Evolutionary conservation across 768 basidiomycete genomes (phyloP), one percentile per base, ranked within the genome.

Genomic region (Boletus barrowsii): DNA sequence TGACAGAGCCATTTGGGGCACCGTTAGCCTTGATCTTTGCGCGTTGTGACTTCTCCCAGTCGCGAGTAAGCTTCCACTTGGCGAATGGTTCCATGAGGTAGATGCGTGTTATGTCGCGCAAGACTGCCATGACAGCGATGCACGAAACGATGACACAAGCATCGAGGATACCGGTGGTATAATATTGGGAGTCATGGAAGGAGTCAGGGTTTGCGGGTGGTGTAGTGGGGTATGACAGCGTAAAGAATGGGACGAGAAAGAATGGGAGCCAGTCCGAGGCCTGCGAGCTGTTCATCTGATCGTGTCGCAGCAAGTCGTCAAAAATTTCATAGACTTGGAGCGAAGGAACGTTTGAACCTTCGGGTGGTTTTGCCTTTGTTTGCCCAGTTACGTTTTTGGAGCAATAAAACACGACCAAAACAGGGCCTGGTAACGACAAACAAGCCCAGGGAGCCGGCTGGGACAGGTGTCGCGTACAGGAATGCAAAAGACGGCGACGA

Each of bases 111-210:
- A 82, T 72, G 74, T 96, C 95, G 57, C 97, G 84, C 26, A 93
- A 70, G 49, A 93, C 62, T n/a, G 92, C 92, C 83, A 97, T 93
- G 60, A 87, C 74, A 14, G 87, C 81, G 53, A 97, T 90, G 71
- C 83, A 88, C n/a, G 86, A 81, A 51, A 93, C 71, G 53, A 94
- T 78, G 63, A 96, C 67, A 65, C 84, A 93, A n/a, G 80, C 71
- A 68, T 99, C 97, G 55, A 81, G 77, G 29, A 74, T 73, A n/a
- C 93, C 93, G 22, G 82, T 84, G 47, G 65, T 75, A 68, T 91
- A 95, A 68, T 92, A 87, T 47, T 70, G 58, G 39, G 86, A 84
- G 68, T 83, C 66, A 30, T 75, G 84, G 72, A 90, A 93, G 5
- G 88, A 89, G 73, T 91, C 90, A 47, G 84, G 77, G 30, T 77